These are phyloP conservation scores for bread wheat (Triticum aestivum) DNA, from an alignment of 176 grass and related monocot species.

Conservation along the genomic window DNA sequence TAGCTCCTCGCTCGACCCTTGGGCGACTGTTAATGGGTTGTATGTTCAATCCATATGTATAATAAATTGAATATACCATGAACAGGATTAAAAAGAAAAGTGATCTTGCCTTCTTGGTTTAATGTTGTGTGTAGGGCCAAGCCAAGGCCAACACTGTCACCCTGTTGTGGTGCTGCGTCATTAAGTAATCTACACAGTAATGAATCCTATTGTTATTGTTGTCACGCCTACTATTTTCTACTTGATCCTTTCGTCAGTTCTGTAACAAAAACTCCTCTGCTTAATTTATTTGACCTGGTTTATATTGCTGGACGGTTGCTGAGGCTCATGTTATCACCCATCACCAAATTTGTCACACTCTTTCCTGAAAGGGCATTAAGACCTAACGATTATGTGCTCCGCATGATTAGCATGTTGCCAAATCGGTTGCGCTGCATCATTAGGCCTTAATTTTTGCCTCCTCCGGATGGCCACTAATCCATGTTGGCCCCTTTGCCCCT, in stretches of 20 bases:
- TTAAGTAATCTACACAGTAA: slow-evolving; percentile 4
- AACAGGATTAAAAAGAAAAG: not conserved
- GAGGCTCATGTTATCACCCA: slow-evolving; percentile 25
- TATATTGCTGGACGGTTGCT: slow-evolving; percentile 11
- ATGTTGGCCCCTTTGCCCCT: not conserved
- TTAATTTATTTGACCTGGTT: slow-evolving; percentile 13
- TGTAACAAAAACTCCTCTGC: not conserved
- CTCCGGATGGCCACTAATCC: slow-evolving; percentile 25
- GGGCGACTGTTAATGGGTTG: too few relatives aligned
- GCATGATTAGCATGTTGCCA: slow-evolving; percentile 34
- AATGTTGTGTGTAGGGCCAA: not conserved
- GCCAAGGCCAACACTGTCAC: not conserved
- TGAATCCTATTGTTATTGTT: not conserved
- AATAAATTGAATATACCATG: not conserved
- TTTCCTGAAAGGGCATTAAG: slow-evolving; percentile 48
- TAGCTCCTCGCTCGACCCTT: too few relatives aligned
- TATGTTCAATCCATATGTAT: not conserved
- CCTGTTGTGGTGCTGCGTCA: slow-evolving; percentile 1
- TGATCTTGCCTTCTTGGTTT: not conserved
- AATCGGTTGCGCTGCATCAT: slow-evolving; percentile 10
- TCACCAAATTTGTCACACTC: slow-evolving; percentile 49
- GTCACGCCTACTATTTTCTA: slow-evolving; percentile 10
- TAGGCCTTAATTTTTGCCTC: not conserved
- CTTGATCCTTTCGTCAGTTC: not conserved
- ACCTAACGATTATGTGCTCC: slow-evolving; percentile 32